Evolutionary conservation across 495 filamentous ascomycete genomes (phyloP).

Genomic region (Talaromyces wortmannii): DNA sequence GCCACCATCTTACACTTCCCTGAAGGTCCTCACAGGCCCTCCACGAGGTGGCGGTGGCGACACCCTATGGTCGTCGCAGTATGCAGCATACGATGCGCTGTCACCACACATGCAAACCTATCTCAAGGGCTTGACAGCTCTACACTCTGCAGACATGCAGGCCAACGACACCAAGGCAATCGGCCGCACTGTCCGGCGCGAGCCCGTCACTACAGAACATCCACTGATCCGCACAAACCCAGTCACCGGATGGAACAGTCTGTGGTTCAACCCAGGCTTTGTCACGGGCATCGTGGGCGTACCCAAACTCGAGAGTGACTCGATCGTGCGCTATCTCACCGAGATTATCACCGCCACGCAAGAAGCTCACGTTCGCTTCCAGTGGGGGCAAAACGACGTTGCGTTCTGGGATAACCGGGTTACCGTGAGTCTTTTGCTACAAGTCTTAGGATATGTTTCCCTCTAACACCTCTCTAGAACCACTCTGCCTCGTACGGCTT

Average conservation of each 20-base stretch:
- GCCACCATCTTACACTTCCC: constrained; percentile 68
- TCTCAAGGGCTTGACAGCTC: constrained; percentile 61
- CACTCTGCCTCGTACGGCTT: constrained; percentile 58
- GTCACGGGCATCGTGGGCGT: constrained; percentile 67
- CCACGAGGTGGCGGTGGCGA: constrained; percentile 65
- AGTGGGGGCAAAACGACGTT: constrained; percentile 63
- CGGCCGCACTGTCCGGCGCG: constrained; percentile 59
- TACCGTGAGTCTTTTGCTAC: constrained; percentile 29
- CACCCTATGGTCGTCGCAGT: constrained; percentile 69
- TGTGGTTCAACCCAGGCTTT: constrained; percentile 75
- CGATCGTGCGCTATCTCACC: constrained; percentile 58
- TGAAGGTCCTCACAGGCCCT: constrained; percentile 63
- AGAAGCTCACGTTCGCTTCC: constrained; percentile 65
- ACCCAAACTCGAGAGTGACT: constrained; percentile 57
- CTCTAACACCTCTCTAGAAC: constrained; percentile 28
- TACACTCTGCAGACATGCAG: constrained; percentile 68
- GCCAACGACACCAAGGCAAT: constrained; percentile 54
- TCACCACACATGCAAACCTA: constrained; percentile 64
- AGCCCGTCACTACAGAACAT: constrained; percentile 59
- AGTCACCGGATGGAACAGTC: constrained; percentile 67
- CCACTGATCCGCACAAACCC: constrained; percentile 68
- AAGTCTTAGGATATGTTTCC: not conserved
- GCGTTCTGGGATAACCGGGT: constrained; percentile 74
- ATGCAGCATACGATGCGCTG: constrained; percentile 64
- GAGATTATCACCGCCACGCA: constrained; percentile 55